Evolutionary conservation across 192 early-diverging fungal genomes (phyloP).

Genomic region (Tieghemiomyces parasiticus): DNA sequence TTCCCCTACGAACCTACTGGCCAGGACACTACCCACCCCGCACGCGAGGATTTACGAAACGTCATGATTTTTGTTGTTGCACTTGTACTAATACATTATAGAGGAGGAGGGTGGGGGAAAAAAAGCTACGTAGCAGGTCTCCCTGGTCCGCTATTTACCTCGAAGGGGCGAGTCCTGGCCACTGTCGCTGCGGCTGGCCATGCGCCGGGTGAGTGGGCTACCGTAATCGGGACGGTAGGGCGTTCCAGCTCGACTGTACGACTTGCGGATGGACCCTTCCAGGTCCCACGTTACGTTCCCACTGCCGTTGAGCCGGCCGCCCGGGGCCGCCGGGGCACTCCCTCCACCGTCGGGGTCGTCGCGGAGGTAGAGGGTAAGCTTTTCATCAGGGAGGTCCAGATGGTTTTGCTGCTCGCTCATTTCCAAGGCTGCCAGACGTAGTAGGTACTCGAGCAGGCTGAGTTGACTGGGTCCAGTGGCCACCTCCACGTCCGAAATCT

Average conservation of each 20-base stretch:
- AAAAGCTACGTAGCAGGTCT: too few relatives aligned
- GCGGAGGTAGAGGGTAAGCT: constrained; percentile 38
- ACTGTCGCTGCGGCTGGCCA: not conserved
- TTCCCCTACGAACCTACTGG: too few relatives aligned
- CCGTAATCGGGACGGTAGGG: not conserved
- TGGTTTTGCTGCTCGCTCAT: constrained; percentile 44
- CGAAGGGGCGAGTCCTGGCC: not conserved
- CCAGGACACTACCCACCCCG: too few relatives aligned
- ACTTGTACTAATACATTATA: too few relatives aligned
- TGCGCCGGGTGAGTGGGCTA: constrained; percentile 4
- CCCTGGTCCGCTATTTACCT: too few relatives aligned
- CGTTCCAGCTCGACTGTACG: not conserved
- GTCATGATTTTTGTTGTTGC: too few relatives aligned
- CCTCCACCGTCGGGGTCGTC: too few relatives aligned
- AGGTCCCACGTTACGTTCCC: constrained; percentile 1
- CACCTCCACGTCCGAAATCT: constrained; percentile 13
- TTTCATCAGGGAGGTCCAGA: constrained; percentile 49
- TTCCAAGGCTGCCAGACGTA: constrained; percentile 47
- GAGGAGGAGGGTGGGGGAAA: too few relatives aligned
- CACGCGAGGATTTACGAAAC: too few relatives aligned
- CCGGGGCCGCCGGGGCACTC: constrained; percentile 1
- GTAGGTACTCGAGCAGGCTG: constrained; percentile 44
- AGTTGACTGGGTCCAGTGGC: constrained; percentile 26
- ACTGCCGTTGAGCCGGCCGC: not conserved
- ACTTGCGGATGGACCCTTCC: constrained; percentile 4